Conservation (phyloP, 2,329 filamentous ascomycete species). For the Ascochyta viciae-villosae region DNA sequence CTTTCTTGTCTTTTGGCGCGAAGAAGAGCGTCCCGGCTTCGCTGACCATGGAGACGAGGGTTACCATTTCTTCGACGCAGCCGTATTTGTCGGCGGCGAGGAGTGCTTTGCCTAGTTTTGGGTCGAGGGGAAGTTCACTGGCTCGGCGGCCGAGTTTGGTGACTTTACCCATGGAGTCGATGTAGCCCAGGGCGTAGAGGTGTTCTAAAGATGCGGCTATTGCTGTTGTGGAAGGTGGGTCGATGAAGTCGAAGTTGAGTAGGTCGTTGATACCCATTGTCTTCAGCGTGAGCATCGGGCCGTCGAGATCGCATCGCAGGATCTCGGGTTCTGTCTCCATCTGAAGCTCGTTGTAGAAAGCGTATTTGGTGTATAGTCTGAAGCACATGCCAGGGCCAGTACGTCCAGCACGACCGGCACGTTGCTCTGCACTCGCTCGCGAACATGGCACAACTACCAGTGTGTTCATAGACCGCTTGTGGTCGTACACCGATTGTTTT, state of each 20-base stretch:
- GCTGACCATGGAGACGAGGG: constrained; percentile 91
- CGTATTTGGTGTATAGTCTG: constrained; percentile 89
- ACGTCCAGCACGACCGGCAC: constrained; percentile 90
- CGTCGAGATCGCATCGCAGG: constrained; percentile 84
- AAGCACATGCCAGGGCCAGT: constrained; percentile 94
- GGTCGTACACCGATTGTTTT: constrained; percentile 94
- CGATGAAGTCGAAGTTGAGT: constrained; percentile 95
- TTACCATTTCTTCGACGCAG: constrained; percentile 92
- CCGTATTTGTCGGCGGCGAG: constrained; percentile 87
- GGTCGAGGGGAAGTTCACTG: constrained; percentile 93
- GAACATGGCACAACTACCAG: constrained; percentile 91
- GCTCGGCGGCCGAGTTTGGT: constrained; percentile 93
- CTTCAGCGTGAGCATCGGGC: constrained; percentile 84
- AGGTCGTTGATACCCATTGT: constrained; percentile 91
- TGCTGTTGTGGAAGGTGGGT: constrained; percentile 87
- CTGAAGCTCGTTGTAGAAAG: constrained; percentile 93
- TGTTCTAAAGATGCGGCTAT: constrained; percentile 89
- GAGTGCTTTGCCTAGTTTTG: constrained; percentile 88
- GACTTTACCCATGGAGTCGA: constrained; percentile 87
- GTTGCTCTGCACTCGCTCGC: constrained; percentile 88
- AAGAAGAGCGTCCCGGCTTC: constrained; percentile 92
- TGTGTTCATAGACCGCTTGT: constrained; percentile 89
- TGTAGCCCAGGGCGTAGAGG: constrained; percentile 85
- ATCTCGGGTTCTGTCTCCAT: constrained; percentile 94
- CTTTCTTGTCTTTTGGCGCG: constrained; percentile 95